phyloP scores from a whole-genome alignment of 768 basidiomycete genomes.

The Russula lepida region DNA sequence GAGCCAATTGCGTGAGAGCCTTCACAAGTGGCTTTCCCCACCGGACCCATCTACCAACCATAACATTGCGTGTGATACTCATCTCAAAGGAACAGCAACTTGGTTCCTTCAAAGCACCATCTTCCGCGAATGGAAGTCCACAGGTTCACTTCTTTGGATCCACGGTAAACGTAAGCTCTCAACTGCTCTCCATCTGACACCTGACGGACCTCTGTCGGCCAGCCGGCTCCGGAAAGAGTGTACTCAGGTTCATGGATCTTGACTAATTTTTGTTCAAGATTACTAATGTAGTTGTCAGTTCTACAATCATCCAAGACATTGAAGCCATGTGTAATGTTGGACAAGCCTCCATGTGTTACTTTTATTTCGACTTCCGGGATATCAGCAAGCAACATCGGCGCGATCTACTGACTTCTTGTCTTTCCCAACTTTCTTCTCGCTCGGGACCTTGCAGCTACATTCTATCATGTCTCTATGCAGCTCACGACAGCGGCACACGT shows the following conservation, averaged over 20 bases:
- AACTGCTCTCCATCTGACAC: background rate
- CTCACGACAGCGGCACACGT: background rate
- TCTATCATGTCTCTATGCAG: background rate
- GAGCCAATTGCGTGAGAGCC: background rate
- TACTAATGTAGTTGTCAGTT: background rate
- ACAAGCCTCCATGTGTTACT: background rate
- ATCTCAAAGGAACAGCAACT: background rate
- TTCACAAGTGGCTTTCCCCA: background rate
- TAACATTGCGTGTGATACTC: background rate
- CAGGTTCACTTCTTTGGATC: background rate
- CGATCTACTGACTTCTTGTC: background rate
- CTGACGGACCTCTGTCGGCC: background rate
- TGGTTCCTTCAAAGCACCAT: background rate
- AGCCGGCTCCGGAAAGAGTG: background rate
- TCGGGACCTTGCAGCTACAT: background rate
- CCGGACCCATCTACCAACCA: background rate
- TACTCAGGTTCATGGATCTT: background rate
- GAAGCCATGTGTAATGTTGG: background rate
- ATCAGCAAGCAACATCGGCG: background rate
- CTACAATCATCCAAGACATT: background rate
- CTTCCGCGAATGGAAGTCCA: background rate
- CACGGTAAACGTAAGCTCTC: background rate
- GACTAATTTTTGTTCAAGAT: background rate
- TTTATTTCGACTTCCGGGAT: background rate
- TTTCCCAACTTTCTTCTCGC: background rate